Percentiles rank a stretch among this genome's conserved stretches.
These are phyloP conservation scores for Prunus persica DNA, from an alignment of 306 rosid genomes.

Conservation along the genomic window Prunus_persica_NCBIv2 NC_034009.1:28401501-28402000, in stretches of 20 bases:
- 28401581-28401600: background rate
- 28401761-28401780: background rate
- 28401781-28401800: too few species aligned
- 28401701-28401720: too few species aligned
- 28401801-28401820: too few species aligned
- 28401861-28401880: too few species aligned
- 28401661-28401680: background rate
- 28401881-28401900: too few species aligned
- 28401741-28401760: background rate
- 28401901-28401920: background rate
- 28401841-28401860: too few species aligned
- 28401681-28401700: background rate
- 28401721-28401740: background rate
- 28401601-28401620: background rate
- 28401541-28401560: background rate
- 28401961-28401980: conserved; percentile 10
- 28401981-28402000: conserved; percentile 13
- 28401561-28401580: background rate
- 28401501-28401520: background rate
- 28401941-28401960: background rate
- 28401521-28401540: background rate
- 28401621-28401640: background rate
- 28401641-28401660: background rate
- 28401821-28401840: too few species aligned
- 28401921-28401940: conserved; percentile 30